phyloP scores from a whole-genome alignment of 352 stramenopile genomes.

The Thraustochytrium striatum region DNA sequence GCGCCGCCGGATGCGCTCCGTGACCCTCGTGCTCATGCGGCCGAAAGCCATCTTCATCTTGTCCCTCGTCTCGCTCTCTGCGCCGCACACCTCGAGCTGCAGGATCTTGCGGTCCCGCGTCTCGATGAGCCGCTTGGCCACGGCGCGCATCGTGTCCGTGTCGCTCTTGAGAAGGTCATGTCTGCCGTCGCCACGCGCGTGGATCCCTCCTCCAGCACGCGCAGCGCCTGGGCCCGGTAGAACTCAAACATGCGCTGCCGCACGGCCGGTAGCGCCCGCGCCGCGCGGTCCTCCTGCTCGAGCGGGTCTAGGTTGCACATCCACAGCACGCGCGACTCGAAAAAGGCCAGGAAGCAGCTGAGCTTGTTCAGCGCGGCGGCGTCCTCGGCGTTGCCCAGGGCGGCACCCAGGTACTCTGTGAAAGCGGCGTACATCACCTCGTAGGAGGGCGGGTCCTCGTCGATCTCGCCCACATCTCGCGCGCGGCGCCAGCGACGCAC shows the following conservation, averaged over 20 bases:
- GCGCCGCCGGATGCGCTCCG: background rate
- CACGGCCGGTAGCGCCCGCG: background rate
- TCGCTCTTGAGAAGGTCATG: constrained; percentile 19
- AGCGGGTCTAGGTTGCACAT: constrained; percentile 10
- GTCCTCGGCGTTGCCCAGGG: background rate
- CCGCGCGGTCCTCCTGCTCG: background rate
- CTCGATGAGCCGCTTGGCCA: background rate
- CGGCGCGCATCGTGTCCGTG: background rate
- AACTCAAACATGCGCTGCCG: constrained; percentile 2
- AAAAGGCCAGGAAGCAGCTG: constrained; percentile 26
- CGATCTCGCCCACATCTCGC: background rate
- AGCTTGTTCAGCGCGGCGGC: constrained; percentile 19
- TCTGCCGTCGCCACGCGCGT: background rate
- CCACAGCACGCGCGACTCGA: constrained; percentile 20
- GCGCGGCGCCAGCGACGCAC: background rate
- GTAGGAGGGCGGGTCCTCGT: constrained; percentile 7
- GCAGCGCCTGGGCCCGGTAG: constrained; percentile 1
- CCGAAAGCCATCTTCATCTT: background rate
- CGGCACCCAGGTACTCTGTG: constrained; percentile 2
- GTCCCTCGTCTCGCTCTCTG: background rate
- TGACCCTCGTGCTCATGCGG: background rate
- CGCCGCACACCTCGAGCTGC: background rate
- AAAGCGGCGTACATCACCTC: constrained; percentile 8
- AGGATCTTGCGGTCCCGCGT: background rate
- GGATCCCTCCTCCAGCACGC: background rate